These are phyloP conservation scores for Cordyceps javanica DNA, from an alignment of 2,329 filamentous ascomycete species.

Conservation along the genomic window DNA sequence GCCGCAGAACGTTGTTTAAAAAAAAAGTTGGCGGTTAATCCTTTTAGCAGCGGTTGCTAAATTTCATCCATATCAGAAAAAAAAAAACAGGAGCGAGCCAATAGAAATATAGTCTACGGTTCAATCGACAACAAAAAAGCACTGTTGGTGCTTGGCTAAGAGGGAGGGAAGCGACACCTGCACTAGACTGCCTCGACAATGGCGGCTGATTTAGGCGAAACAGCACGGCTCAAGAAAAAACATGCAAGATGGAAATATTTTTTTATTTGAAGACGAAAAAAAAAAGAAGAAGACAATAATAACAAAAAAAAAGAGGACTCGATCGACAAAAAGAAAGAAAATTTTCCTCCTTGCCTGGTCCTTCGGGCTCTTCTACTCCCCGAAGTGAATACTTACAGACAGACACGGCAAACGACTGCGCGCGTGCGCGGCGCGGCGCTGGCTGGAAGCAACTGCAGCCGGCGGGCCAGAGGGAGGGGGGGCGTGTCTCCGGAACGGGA, in stretches of 20 bases:
- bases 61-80: not conserved
- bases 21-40: not conserved
- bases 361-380: too few species aligned
- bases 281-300: not conserved
- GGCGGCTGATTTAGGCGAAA: too few species aligned
- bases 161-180: too few species aligned
- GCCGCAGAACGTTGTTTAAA: not conserved
- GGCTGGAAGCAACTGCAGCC: not conserved
- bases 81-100: not conserved
- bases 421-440: not conserved
- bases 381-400: too few species aligned
- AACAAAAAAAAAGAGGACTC: not conserved
- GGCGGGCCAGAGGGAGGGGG: not conserved
- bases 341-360: not conserved
- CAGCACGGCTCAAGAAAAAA: too few species aligned
- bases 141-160: too few species aligned
- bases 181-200: too few species aligned
- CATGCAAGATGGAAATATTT: too few species aligned
- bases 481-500: constrained; percentile 6
- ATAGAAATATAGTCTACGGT: too few species aligned
- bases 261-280: too few species aligned
- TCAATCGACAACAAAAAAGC: too few species aligned
- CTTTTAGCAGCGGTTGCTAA: constrained; percentile 2
- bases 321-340: not conserved
- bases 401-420: not conserved